Evolutionary conservation across 441 rosid genomes (phyloP), one percentile per base, ranked within the genome.

Genomic region (Aleurites moluccanus): DNA sequence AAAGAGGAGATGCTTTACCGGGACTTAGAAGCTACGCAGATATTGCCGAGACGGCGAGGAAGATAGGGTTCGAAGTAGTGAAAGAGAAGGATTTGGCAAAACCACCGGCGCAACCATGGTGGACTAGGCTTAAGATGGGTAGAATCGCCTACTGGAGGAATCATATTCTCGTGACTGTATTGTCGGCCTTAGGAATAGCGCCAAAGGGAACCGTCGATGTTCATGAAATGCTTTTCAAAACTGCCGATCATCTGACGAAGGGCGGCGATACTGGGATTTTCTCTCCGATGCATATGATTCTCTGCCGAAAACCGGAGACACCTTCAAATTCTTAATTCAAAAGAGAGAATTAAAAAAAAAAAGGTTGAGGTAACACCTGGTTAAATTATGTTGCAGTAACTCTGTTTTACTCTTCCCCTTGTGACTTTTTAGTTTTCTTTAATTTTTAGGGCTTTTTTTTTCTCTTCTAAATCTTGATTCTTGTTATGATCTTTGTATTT

Each of bases 131-230:
- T 11, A 86, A 94, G 85, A 89, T 90, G 93, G 92, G 97, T 3
- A 73, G 92, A 67, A 40, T 92, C 73, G 93, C 98, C 2, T 91
- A 92, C 86, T 91, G 96, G 97, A 91, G 98, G 81, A 94, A 94
- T 78, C 98, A 92, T 83, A 64, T 94, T 67, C 85, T 92, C 33
- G 85, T 94, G 21, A 88, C 88, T 0, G 67, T 92, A 3, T 79
- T 92, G 1, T 84, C 97, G 0, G 88, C 88, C 23, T 16, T 94
- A 28, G 89, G 97, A 20, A 75, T 94, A 44, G 97, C 97, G 0
- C 98, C 98, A 1, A 94, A 91, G 73, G 98, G 97, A 35, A 88
- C 93, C 10, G 98, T 90, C 4, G 98, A 91, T 79, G 98, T 94
- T 61, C 94, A 94, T 67, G 92, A 92, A 69, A 92, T 94, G 98